These are phyloP conservation scores for Pyrrhoderma lamaoense DNA, from an alignment of 1,284 basidiomycete genomes.

Conservation along the genomic window DNA sequence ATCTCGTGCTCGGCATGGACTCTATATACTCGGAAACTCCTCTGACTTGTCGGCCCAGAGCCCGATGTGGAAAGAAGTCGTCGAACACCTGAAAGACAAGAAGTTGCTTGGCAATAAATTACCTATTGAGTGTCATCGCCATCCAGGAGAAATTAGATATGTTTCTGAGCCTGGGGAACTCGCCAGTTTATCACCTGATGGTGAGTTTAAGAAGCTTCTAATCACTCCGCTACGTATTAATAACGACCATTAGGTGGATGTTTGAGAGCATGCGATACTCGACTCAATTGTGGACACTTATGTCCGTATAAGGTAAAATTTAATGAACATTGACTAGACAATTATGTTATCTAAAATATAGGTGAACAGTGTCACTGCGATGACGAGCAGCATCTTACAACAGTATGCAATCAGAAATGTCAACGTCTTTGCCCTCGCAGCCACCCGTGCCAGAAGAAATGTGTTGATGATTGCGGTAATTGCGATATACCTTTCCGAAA, in stretches of 20 bases:
- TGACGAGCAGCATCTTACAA: constrained; percentile 44
- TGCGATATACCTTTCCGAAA: constrained; percentile 44
- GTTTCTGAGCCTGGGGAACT: constrained; percentile 49
- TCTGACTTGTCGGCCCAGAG: constrained; percentile 40
- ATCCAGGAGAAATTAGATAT: constrained; percentile 37
- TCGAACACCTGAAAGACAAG: constrained; percentile 45
- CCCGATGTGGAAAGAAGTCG: constrained; percentile 52
- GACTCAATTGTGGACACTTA: constrained; percentile 60
- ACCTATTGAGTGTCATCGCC: constrained; percentile 52
- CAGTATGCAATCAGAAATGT: constrained; percentile 48
- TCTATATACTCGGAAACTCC: constrained; percentile 67
- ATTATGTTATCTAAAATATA: neutral
- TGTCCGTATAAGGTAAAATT: constrained; percentile 52
- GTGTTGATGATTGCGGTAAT: constrained; percentile 47
- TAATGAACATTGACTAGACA: too few species aligned
- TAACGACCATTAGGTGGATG: constrained; percentile 73
- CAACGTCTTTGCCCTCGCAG: constrained; percentile 42
- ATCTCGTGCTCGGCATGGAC: constrained; percentile 65
- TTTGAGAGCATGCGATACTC: constrained; percentile 44
- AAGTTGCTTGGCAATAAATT: constrained; percentile 45
- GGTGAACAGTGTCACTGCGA: constrained; percentile 57
- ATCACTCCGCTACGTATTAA: too few species aligned
- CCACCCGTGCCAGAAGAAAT: constrained; percentile 56
- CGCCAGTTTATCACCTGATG: constrained; percentile 48
- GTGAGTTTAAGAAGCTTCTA: constrained; percentile 25